These are phyloP conservation scores for Neoboletus brunneissimus DNA, from an alignment of 768 basidiomycete species.

Conservation along the genomic window DNA sequence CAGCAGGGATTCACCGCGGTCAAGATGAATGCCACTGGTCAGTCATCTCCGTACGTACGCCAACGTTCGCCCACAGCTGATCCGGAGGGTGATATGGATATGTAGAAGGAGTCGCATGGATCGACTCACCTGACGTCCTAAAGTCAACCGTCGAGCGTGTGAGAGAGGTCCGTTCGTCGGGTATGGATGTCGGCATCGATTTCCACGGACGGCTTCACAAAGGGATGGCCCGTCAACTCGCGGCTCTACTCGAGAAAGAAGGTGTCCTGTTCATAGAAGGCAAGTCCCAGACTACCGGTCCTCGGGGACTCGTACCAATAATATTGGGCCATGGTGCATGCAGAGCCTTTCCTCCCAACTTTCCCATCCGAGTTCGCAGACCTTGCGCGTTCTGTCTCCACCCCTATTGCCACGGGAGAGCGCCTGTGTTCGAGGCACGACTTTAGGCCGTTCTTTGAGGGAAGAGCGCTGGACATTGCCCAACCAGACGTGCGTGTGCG, in stretches of 20 bases:
- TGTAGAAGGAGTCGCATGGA: conserved; percentile 43
- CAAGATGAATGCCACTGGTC: conserved; percentile 69
- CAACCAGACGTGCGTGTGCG: conserved; percentile 57
- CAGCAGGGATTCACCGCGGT: conserved; percentile 65
- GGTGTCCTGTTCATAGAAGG: conserved; percentile 67
- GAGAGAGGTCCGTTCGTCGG: conserved; percentile 47
- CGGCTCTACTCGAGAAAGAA: conserved; percentile 55
- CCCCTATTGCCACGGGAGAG: conserved; percentile 64
- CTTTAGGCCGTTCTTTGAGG: conserved; percentile 63
- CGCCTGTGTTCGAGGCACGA: conserved; percentile 61
- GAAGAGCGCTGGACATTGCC: conserved; percentile 61
- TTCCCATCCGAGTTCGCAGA: conserved; percentile 63
- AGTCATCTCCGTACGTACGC: conserved; percentile 6
- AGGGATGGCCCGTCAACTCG: conserved; percentile 67
- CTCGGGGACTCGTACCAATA: not conserved
- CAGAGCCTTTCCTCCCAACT: conserved; percentile 57
- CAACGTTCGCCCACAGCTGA: not conserved
- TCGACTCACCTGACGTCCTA: conserved; percentile 57
- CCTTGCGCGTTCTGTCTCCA: conserved; percentile 50
- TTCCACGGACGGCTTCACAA: conserved; percentile 72
- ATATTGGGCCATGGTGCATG: not conserved
- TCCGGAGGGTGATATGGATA: conserved; percentile 16
- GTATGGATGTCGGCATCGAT: conserved; percentile 64
- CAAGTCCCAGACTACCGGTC: conserved; percentile 6
- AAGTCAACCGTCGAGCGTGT: conserved; percentile 52